phyloP scores from a whole-genome alignment of 2,329 filamentous ascomycete species.

The Fusarium fujikuroi region DNA sequence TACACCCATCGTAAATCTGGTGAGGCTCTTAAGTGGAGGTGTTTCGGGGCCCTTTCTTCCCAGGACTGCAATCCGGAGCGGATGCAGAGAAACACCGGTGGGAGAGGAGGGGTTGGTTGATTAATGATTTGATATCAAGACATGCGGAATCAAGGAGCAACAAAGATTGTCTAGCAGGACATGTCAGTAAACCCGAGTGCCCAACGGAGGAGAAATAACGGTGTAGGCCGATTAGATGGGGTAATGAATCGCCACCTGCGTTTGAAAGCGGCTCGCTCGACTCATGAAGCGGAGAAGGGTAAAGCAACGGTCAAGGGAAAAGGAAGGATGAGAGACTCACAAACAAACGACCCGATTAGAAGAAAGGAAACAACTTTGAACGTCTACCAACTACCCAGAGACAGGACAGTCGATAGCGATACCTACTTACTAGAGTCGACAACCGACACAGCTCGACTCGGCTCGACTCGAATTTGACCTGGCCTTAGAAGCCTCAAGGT shows the following conservation, averaged over 20 bases:
- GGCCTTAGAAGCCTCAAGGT: constrained; percentile 23
- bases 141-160: constrained; percentile 43
- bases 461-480: constrained; percentile 27
- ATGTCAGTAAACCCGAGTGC: constrained; percentile 34
- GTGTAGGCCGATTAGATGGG: constrained; percentile 36
- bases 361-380: constrained; percentile 11
- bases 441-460: background rate
- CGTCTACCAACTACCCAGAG: constrained; percentile 16
- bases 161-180: constrained; percentile 33
- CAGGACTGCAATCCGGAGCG: constrained; percentile 35
- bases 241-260: constrained; percentile 49
- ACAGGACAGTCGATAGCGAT: constrained; percentile 12
- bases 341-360: constrained; percentile 36
- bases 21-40: constrained; percentile 30
- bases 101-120: constrained; percentile 33
- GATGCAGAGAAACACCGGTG: constrained; percentile 30
- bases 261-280: constrained; percentile 15
- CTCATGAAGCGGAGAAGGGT: constrained; percentile 25
- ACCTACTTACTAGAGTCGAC: constrained; percentile 27
- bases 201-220: constrained; percentile 21
- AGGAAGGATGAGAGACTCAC: constrained; percentile 29
- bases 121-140: constrained; percentile 44
- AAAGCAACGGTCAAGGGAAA: background rate
- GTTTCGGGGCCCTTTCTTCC: constrained; percentile 37
- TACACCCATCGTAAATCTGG: constrained; percentile 62